Conservation (phyloP, 2,329 filamentous ascomycete species). For the Aureobasidium sp. region DNA sequence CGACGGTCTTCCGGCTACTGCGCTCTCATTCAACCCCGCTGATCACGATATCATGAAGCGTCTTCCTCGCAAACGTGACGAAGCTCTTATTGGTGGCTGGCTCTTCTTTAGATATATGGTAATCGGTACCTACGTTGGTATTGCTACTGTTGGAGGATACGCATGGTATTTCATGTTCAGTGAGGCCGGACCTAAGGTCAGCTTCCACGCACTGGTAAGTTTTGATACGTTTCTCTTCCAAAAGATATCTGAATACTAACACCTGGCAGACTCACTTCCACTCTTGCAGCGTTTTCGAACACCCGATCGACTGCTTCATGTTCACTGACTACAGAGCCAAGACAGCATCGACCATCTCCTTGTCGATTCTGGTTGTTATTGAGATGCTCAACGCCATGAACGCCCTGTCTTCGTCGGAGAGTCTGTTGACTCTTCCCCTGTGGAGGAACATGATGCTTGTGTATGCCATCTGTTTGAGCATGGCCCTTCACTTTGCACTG, state of each 20-base stretch:
- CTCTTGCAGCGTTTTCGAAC: slow-evolving; percentile 75
- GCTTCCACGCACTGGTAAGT: slow-evolving; percentile 67
- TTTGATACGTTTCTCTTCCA: no score
- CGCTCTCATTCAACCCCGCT: slow-evolving; percentile 95
- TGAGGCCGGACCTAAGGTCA: slow-evolving; percentile 78
- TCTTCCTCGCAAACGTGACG: slow-evolving; percentile 82
- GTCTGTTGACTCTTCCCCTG: slow-evolving; percentile 79
- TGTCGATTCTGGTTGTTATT: slow-evolving; percentile 88
- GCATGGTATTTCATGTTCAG: slow-evolving; percentile 99
- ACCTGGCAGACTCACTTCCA: slow-evolving; percentile 69
- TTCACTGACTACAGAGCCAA: slow-evolving; percentile 81
- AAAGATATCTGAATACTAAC: slow-evolving; percentile 6
- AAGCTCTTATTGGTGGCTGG: slow-evolving; percentile 88
- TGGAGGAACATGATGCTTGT: slow-evolving; percentile 99
- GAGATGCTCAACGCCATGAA: slow-evolving; percentile 99
- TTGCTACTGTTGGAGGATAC: slow-evolving; percentile 91
- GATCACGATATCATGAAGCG: slow-evolving; percentile 97
- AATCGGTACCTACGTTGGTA: slow-evolving; percentile 88
- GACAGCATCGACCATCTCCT: slow-evolving; percentile 83
- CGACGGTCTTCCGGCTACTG: slow-evolving; percentile 91
- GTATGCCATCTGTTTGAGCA: slow-evolving; percentile 85
- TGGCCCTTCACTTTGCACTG: slow-evolving; percentile 89
- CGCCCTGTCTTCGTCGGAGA: slow-evolving; percentile 89
- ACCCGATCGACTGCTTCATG: slow-evolving; percentile 85
- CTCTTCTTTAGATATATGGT: slow-evolving; percentile 96